phyloP scores from a whole-genome alignment of 225 moss, liverwort and hornwort species.

The Bryum argenteum region DNA sequence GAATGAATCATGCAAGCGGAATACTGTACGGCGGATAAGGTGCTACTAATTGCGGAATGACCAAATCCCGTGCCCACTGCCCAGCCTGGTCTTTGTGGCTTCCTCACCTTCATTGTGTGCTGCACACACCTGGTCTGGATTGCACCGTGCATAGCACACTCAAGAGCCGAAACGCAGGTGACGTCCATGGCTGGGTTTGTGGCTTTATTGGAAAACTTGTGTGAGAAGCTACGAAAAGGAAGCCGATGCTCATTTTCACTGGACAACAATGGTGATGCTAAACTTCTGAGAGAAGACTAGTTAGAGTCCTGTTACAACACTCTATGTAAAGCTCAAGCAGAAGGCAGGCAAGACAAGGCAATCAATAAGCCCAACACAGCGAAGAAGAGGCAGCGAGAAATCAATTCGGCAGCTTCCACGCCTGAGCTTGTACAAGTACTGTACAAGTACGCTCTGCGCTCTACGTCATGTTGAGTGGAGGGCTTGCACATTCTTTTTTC shows the following conservation, averaged over 20 bases:
- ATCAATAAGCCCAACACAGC: background rate
- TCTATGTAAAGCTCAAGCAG: background rate
- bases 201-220: background rate
- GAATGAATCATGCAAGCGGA: background rate
- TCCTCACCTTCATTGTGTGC: background rate
- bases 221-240: background rate
- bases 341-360: background rate
- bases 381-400: background rate
- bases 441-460: no score
- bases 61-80: no score
- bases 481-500: no score
- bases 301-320: background rate
- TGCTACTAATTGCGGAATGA: no score
- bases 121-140: background rate
- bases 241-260: background rate
- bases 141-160: background rate
- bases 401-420: background rate
- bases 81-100: background rate
- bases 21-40: no score
- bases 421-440: background rate
- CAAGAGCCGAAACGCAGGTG: slow-evolving; percentile 3
- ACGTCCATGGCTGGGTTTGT: background rate
- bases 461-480: no score
- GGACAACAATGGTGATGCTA: background rate
- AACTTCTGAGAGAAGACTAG: background rate